Conservation (phyloP, 2,329 filamentous ascomycete genomes). For the Aspergillus sp. region DNA sequence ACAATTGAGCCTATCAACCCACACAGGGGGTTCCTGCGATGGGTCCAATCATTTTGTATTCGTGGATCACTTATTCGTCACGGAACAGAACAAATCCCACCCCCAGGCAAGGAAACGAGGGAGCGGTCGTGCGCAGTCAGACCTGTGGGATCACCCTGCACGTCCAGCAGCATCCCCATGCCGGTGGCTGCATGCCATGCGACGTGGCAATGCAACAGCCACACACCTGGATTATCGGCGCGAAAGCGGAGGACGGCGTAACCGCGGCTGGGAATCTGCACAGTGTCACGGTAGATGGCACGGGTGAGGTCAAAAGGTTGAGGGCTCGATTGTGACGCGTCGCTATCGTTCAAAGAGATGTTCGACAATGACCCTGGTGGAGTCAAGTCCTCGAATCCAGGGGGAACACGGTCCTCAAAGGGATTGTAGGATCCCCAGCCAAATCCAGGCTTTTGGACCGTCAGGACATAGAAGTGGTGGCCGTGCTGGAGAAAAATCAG, state of each 20-base stretch:
- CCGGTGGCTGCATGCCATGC: constrained; percentile 49
- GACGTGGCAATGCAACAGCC: constrained; percentile 54
- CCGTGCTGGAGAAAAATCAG: constrained; percentile 28
- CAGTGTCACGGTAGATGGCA: constrained; percentile 53
- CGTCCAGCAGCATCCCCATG: background rate
- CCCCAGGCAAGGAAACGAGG: no score
- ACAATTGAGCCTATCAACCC: no score
- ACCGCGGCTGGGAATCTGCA: constrained; percentile 55
- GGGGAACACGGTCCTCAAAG: constrained; percentile 20
- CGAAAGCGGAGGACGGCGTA: constrained; percentile 57
- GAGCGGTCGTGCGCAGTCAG: no score
- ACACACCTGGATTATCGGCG: constrained; percentile 54
- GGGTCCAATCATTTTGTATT: no score
- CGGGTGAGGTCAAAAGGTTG: constrained; percentile 18
- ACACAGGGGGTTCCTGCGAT: no score
- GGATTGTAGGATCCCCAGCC: constrained; percentile 43
- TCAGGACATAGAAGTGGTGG: constrained; percentile 36
- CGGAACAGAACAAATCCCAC: no score
- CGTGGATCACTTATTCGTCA: no score
- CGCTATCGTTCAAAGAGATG: constrained; percentile 13
- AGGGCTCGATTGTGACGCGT: no score
- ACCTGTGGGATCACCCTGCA: background rate
- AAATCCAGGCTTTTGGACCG: constrained; percentile 26
- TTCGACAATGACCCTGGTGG: constrained; percentile 9
- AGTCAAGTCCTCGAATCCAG: constrained; percentile 4